These are phyloP conservation scores for Penicillium chermesinum DNA, from an alignment of 495 filamentous ascomycete species.

Conservation along the genomic window DNA sequence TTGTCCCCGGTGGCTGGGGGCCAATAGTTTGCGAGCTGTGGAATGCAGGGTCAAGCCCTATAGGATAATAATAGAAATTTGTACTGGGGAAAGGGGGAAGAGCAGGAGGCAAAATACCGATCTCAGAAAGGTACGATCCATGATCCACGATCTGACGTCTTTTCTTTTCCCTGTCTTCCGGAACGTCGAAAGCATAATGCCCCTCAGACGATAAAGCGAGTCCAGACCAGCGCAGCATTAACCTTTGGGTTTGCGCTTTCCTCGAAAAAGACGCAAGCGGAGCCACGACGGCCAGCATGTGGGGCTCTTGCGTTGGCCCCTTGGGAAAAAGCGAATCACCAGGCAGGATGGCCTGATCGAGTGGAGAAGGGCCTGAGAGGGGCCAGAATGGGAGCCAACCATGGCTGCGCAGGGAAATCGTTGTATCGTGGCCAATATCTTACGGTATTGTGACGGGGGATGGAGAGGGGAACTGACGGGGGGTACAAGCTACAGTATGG, in stretches of 20 bases:
- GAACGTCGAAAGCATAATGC: background rate
- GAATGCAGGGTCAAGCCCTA: conserved; percentile 7
- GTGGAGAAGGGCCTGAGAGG: background rate
- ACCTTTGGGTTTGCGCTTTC: conserved; percentile 12
- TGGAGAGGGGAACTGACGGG: no score
- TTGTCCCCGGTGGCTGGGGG: conserved; percentile 2
- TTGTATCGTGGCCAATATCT: no score
- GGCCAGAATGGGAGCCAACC: background rate
- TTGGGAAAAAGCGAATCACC: conserved; percentile 4
- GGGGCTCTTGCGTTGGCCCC: conserved; percentile 4
- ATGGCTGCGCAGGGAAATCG: background rate
- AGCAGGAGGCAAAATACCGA: background rate
- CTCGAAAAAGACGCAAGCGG: conserved; percentile 15
- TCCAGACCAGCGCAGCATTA: conserved; percentile 13
- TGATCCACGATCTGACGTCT: no score
- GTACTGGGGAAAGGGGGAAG: background rate
- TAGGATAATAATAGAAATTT: conserved; percentile 6
- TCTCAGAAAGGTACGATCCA: no score
- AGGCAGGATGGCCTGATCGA: background rate
- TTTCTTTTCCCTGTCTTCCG: background rate
- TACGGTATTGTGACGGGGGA: background rate
- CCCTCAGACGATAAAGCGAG: background rate
- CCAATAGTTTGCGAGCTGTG: conserved; percentile 6
- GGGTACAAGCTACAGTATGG: no score
- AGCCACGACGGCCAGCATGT: no score